These are phyloP conservation scores for Cystobasidium ongulense DNA, from an alignment of 768 basidiomycete species.

Conservation along the genomic window DNA sequence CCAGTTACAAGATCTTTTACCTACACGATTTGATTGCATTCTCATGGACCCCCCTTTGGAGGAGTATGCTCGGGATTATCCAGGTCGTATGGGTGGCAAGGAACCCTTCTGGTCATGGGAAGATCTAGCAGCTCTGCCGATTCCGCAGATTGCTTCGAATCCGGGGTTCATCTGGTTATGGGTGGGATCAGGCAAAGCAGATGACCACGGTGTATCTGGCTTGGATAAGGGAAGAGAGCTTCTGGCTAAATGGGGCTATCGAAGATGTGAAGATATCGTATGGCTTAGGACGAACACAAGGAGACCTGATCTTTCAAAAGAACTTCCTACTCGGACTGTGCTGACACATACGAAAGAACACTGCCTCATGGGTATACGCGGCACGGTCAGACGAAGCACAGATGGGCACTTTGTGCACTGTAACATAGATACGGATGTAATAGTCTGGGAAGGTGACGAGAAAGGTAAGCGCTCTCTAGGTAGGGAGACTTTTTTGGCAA, in stretches of 20 bases:
- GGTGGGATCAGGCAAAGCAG: constrained; percentile 84
- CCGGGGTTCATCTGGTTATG: constrained; percentile 91
- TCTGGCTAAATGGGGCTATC: constrained; percentile 86
- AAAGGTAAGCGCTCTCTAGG: constrained; percentile 44
- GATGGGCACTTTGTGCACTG: constrained; percentile 97
- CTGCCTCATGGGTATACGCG: constrained; percentile 92
- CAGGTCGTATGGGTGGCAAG: neutral
- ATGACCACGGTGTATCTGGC: constrained; percentile 50
- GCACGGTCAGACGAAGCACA: constrained; percentile 86
- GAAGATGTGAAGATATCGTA: constrained; percentile 90
- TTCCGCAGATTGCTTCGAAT: constrained; percentile 74
- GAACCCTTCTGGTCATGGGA: constrained; percentile 58
- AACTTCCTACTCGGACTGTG: constrained; percentile 74
- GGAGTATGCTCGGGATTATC: constrained; percentile 16
- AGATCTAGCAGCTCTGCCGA: constrained; percentile 68
- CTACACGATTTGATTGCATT: constrained; percentile 76
- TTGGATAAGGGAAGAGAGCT: constrained; percentile 85
- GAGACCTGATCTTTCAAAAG: constrained; percentile 62
- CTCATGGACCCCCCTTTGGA: constrained; percentile 69
- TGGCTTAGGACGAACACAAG: constrained; percentile 88
- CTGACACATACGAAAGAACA: constrained; percentile 89
- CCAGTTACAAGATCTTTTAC: constrained; percentile 51
- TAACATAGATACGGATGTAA: constrained; percentile 95
- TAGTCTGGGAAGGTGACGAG: constrained; percentile 90
- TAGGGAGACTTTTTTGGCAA: neutral